Percentiles rank a stretch among this genome's conserved stretches.
These are phyloP conservation scores for Dactylonectria estremocensis DNA, from an alignment of 2,329 filamentous ascomycete species.

Conservation along the genomic window DNA sequence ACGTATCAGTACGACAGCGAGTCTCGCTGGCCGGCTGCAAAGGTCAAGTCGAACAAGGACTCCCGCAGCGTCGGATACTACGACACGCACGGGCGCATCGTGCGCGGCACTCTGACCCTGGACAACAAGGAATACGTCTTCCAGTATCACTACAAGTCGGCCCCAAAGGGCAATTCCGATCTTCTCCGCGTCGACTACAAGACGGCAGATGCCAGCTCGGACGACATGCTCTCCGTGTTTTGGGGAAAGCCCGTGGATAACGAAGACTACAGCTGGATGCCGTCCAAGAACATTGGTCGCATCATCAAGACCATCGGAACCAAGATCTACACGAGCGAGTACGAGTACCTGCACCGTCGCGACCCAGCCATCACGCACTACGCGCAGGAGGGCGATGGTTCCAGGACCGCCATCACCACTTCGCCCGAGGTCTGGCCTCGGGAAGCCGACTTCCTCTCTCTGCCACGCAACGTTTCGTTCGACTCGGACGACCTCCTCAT, in stretches of 20 bases:
- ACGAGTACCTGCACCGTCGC: conserved; percentile 40
- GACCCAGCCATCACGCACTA: conserved; percentile 32
- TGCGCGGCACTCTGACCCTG: conserved; percentile 17
- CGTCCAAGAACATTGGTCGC: conserved; percentile 32
- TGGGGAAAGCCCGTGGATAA: conserved; percentile 37
- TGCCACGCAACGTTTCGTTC: conserved; percentile 30
- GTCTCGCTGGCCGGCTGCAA: conserved; percentile 22
- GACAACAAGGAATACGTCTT: conserved; percentile 25
- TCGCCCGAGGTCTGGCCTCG: conserved; percentile 20
- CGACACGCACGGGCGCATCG: conserved; percentile 33
- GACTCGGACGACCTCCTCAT: conserved; percentile 32
- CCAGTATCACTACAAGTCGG: conserved; percentile 35
- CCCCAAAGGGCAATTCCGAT: conserved; percentile 33
- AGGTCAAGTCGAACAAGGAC: conserved; percentile 18
- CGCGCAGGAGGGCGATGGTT: conserved; percentile 17
- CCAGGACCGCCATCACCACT: conserved; percentile 30
- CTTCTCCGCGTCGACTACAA: conserved; percentile 36
- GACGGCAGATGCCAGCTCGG: not conserved
- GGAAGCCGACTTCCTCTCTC: conserved; percentile 15
- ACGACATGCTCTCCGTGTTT: conserved; percentile 34
- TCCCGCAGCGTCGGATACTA: conserved; percentile 33
- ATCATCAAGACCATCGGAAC: conserved; percentile 28
- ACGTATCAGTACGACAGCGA: conserved; percentile 32
- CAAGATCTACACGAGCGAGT: conserved; percentile 32
- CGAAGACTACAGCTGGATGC: conserved; percentile 37